Base-by-base conservation (phyloP, 2,329 filamentous ascomycete species). In the Ciborinia camelliae region DNA sequence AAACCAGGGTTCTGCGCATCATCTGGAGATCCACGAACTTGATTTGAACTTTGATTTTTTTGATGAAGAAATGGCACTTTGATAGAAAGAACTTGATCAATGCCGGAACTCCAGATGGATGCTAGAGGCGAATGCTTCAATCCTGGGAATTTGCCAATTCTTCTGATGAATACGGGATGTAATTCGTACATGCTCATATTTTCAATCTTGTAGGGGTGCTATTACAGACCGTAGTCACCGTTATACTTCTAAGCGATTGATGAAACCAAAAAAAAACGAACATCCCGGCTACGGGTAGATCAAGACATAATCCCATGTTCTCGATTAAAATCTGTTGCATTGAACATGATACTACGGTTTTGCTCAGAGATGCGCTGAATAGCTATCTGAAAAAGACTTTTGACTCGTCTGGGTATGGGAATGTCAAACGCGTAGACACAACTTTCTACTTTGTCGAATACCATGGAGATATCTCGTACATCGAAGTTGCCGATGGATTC, bases 21-120 rank as follows among this genome's bases (percentile, higher is more conserved):
- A 61, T 35, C n/a, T 37, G 28, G 18, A 51, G 58, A 51, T 23
- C 45, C n/a, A 30, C 32, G 23, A 61, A 45, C 58, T 61, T 61
- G 9, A 28, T 35, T 30, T 30, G 35, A 51, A 51, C 15, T 48
- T 41, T 39, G 51, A 48, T 37, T 35, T 28, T 28, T 39, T 10
- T 23, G 32, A 23, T 47, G 9, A 12, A 47, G 9, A 23, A 47
- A 14, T 47, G n/a, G 43, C 2, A 23, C 3, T 23, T 12, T 26
- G 43, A 10, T 47, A 23, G 43, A 23, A 47, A 23, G n/a, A 2
- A 15, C 14, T 15, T 41, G 12, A 18, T 41, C 2, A 15, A 41
- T 12, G 39, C 18, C 39, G 39, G n/a, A 23, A 23, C 43, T 47
- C 15, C 8, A 41, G 3, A 6, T 41, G 12, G 10, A 41, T 41